Evolutionary conservation across 2,329 filamentous ascomycete genomes (phyloP).

Genomic region (Lachnum nothofagi): DNA sequence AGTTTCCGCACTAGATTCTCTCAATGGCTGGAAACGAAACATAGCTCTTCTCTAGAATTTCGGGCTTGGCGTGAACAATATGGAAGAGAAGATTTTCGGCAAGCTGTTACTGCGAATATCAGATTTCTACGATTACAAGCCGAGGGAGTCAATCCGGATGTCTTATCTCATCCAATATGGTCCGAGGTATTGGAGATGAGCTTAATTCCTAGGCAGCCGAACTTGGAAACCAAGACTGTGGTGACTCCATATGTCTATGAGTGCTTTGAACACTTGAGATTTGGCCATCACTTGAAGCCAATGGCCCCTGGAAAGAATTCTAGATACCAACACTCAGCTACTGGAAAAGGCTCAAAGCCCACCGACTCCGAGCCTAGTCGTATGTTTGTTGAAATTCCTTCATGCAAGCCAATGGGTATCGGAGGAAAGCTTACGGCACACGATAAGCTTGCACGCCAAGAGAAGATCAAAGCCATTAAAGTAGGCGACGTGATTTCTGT

Average conservation of each 20-base stretch:
- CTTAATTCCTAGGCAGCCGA: conserved; percentile 29
- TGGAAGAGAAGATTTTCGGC: conserved; percentile 58
- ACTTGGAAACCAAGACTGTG: conserved; percentile 44
- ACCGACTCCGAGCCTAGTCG: not conserved
- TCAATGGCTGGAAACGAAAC: conserved; percentile 47
- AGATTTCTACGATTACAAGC: conserved; percentile 64
- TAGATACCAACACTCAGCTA: conserved; percentile 25
- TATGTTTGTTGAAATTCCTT: not conserved
- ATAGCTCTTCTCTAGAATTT: conserved; percentile 42
- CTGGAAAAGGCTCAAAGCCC: conserved; percentile 10
- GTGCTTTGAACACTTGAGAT: conserved; percentile 60
- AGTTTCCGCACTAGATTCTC: conserved; percentile 56
- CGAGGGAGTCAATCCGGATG: conserved; percentile 35
- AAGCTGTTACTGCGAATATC: conserved; percentile 53
- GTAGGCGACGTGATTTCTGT: conserved; percentile 48
- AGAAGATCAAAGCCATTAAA: conserved; percentile 45
- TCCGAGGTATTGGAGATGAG: conserved; percentile 31
- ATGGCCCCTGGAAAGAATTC: conserved; percentile 30
- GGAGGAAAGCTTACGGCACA: conserved; percentile 16
- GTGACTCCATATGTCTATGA: conserved; percentile 65
- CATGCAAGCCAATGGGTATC: not conserved
- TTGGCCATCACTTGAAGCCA: conserved; percentile 46
- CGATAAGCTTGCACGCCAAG: conserved; percentile 15
- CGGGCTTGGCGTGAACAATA: conserved; percentile 49
- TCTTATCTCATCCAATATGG: conserved; percentile 34